Evolutionary conservation across 306 rosid species (phyloP), one percentile per base, ranked within the genome.

Genomic region (Astragalus glycyphyllos): DNA sequence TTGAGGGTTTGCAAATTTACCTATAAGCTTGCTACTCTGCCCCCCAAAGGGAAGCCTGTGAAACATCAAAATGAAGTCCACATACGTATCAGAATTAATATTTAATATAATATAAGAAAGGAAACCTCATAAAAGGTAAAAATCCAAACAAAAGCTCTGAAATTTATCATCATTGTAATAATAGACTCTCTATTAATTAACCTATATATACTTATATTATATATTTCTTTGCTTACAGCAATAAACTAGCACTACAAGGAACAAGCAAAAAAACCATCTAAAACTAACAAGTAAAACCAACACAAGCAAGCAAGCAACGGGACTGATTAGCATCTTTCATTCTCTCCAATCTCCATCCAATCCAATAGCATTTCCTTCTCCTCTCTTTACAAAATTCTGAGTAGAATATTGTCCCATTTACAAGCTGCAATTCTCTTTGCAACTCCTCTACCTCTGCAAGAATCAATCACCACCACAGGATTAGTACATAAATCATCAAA

Each of bases 41-140:
- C 76, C 85, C 82, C 85, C 82, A 77, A 69, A 79, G 96, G 87
- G 90, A 83, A 86, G 94, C 76, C 89, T 81, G 89, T 80, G 77
- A 86, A 83, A 89, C 82, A 68, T 75, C 54, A 80, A 75, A 74
- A 82, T 6, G 23, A 42, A 71, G 84, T 75, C 65, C 67, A 79
- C 32, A 42, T 26, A 79, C 23, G 47, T 26, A 79, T 82, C 79
- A 83, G 84, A 84, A 83, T 64, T 58, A 80, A 68, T 56, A 51
- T 75, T 26, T 26, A 26, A 26, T 26, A 26, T 2, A 26, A 26
- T 26, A 26, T 26, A 26, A 26, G 31, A 26, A 59, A 58, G 1
- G 13, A 26, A 35, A 20, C 5, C 31, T 11, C 8, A 29, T 15
- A n/a, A 15, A 65, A 10, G 37, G 49, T 16, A 40, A 66, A 49